Conservation (phyloP, 768 basidiomycete genomes). For the Psilocybe azurescens region DNA sequence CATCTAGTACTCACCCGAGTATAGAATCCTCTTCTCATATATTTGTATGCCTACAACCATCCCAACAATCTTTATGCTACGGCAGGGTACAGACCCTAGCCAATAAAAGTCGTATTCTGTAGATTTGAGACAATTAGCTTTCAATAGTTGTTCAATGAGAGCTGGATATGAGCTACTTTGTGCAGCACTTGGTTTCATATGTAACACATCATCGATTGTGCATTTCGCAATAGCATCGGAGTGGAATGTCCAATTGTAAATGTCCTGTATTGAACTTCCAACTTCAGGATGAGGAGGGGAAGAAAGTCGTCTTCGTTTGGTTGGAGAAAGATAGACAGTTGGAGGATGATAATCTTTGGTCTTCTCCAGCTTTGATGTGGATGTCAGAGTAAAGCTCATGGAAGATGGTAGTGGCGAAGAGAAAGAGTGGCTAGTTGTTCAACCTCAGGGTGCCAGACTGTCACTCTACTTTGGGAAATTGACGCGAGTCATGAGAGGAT, state of each 20-base stretch:
- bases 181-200: slow-evolving; percentile 43
- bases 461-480: too few species aligned
- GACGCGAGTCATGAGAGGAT: too few species aligned
- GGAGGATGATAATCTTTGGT: neutral
- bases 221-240: slow-evolving; percentile 61
- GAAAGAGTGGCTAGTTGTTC: too few species aligned
- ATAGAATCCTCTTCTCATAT: slow-evolving; percentile 64
- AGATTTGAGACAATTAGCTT: slow-evolving; percentile 8
- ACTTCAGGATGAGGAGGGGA: slow-evolving; percentile 2
- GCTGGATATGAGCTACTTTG: slow-evolving; percentile 32
- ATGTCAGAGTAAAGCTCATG: slow-evolving; percentile 33
- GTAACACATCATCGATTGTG: slow-evolving; percentile 55
- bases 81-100: slow-evolving; percentile 75
- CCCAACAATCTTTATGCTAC: slow-evolving; percentile 64
- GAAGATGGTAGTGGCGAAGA: neutral
- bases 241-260: slow-evolving; percentile 63
- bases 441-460: too few species aligned
- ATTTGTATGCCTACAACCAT: slow-evolving; percentile 66
- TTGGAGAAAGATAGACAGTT: slow-evolving; percentile 23
- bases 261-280: slow-evolving; percentile 28
- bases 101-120: slow-evolving; percentile 68
- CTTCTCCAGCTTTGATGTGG: slow-evolving; percentile 16
- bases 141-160: neutral
- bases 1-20: slow-evolving; percentile 49
- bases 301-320: slow-evolving; percentile 22